Base-by-base conservation (phyloP, 2,329 filamentous ascomycete species). In the Neoscytalidium dimidiatum region DNA sequence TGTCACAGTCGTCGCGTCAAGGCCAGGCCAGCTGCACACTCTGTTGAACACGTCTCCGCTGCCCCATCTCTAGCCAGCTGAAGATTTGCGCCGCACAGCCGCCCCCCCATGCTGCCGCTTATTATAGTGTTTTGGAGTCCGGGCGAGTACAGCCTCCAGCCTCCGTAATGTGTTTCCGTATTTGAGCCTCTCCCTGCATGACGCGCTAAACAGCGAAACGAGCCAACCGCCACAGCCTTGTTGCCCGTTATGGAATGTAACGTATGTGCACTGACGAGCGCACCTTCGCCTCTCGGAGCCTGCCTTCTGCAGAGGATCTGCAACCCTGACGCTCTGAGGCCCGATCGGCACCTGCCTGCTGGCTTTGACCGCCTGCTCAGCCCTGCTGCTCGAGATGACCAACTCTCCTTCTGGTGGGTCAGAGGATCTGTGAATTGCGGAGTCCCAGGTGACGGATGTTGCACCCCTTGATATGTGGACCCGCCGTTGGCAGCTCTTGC, bases 301-400 rank as follows among this genome's bases (percentile, higher is more conserved):
- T 43, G 35, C 35, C 53, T 43, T 23, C 13, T 33, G 26, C 23
- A 57, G 23, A 43, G 17, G 53, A 57, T 57, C 53, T 57, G 41
- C 53, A 46, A 44, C 53, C 53, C 28, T 29, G 38, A 29, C 41
- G 26, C 56, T 23, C 14, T 23, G 56, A 31, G 35, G 3, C 35
- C 35, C 56, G 56, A 46, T 46, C 56, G 56, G 56, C 56, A 60
- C 11, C 38, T 46, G 38, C 56, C 56, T 46, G 56, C n/a, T 46
- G 56, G 56, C 56, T 46, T 23, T 46, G 56, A 33, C 56, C 56
- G 41, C 41, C 56, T 60, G 38, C 56, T 60, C 56, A 60, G 56
- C 56, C 56, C 56, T 60, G 56, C 41, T 60, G 26, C 41, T 46
- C 13, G 56, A 46, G 38, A 60, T 33, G 56, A 48, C 56, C 56